phyloP scores from a whole-genome alignment of 257 asterid species.

The Ligustrum vulgare region DNA sequence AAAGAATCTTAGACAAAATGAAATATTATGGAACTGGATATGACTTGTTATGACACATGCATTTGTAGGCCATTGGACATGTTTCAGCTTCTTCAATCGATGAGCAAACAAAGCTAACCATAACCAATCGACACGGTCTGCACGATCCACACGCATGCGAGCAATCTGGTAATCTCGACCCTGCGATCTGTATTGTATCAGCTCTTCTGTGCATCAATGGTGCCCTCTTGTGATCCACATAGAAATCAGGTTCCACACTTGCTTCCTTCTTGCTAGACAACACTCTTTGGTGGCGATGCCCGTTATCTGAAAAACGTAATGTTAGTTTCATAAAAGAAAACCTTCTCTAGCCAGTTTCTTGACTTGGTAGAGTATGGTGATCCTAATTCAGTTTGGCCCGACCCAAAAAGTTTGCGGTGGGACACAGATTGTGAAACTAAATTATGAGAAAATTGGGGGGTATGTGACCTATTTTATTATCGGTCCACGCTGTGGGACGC shows the following conservation, averaged over 20 bases:
- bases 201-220: slow-evolving; percentile 35
- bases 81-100: slow-evolving; percentile 88
- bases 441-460: no score
- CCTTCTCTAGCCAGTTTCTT: not conserved
- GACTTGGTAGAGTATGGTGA: no score
- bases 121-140: slow-evolving; percentile 76
- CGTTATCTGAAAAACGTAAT: slow-evolving; percentile 29
- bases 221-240: slow-evolving; percentile 16
- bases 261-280: slow-evolving; percentile 14
- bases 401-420: no score
- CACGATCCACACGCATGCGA: slow-evolving; percentile 92
- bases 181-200: slow-evolving; percentile 50
- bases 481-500: no score
- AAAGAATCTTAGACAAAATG: not conserved
- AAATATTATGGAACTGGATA: slow-evolving; percentile 67
- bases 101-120: slow-evolving; percentile 88
- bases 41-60: slow-evolving; percentile 88
- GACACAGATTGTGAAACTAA: no score
- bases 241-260: not conserved
- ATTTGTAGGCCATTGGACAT: slow-evolving; percentile 85
- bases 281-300: slow-evolving; percentile 24
- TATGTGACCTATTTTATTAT: no score
- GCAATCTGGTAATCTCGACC: slow-evolving; percentile 82
- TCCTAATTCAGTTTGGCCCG: no score
- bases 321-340: not conserved